Evolutionary conservation across 2,329 filamentous ascomycete species (phyloP).

Genomic region (Aspergillus sclerotialis): DNA sequence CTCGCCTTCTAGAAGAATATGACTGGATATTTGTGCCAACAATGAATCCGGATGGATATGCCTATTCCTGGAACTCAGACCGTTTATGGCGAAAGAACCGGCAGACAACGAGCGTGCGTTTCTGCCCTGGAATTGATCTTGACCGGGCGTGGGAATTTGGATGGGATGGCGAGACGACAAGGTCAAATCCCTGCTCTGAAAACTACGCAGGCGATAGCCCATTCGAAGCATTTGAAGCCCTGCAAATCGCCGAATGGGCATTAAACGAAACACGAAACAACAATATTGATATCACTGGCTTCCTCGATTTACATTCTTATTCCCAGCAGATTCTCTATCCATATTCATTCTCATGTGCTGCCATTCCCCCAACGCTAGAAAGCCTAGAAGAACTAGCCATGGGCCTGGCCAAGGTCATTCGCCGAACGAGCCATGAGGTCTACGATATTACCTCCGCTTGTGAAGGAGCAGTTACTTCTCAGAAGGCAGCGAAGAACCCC

Average conservation of each 20-base stretch:
- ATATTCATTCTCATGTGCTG: conserved; percentile 75
- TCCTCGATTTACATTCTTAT: conserved; percentile 89
- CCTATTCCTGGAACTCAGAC: conserved; percentile 87
- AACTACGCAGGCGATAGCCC: conserved; percentile 77
- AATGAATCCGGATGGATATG: conserved; percentile 88
- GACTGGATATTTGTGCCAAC: conserved; percentile 86
- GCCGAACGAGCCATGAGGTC: conserved; percentile 66
- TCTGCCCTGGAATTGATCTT: conserved; percentile 82
- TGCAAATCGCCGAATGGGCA: conserved; percentile 72
- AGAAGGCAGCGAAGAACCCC: conserved; percentile 19
- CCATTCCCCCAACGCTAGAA: conserved; percentile 75
- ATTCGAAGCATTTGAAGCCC: conserved; percentile 76
- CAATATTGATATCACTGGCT: conserved; percentile 70
- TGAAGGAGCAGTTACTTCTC: conserved; percentile 59
- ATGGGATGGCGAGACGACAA: conserved; percentile 64
- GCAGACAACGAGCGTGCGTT: conserved; percentile 71
- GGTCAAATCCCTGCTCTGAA: conserved; percentile 80
- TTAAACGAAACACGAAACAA: conserved; percentile 65
- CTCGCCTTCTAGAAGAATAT: conserved; percentile 71
- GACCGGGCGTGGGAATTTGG: conserved; percentile 80
- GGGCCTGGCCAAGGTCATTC: conserved; percentile 82
- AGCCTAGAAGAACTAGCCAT: conserved; percentile 85
- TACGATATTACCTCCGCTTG: conserved; percentile 81
- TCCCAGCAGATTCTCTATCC: conserved; percentile 92
- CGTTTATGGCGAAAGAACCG: conserved; percentile 89